phyloP scores from a whole-genome alignment of 2,329 filamentous ascomycete species.

The Exophiala viscosa region DNA sequence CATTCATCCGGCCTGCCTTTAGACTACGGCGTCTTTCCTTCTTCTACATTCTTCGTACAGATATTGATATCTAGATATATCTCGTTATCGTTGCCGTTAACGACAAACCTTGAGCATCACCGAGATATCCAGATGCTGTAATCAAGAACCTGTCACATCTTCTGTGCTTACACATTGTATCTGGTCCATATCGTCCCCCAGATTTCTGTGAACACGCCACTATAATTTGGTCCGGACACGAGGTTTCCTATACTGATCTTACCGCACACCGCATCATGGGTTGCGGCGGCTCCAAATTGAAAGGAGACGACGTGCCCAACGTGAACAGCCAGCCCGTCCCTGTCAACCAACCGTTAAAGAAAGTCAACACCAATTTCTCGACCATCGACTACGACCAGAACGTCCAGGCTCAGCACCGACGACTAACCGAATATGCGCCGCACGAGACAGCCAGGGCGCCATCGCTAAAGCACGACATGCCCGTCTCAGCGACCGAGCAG shows the following conservation, averaged over 20 bases:
- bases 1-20: too few species aligned
- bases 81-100: too few species aligned
- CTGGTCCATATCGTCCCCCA: neutral
- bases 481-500: neutral
- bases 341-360: slow-evolving; percentile 12
- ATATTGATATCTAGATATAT: too few species aligned
- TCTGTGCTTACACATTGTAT: too few species aligned
- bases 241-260: slow-evolving; percentile 10
- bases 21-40: too few species aligned
- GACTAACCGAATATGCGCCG: slow-evolving; percentile 27
- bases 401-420: slow-evolving; percentile 8
- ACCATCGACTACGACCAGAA: slow-evolving; percentile 24
- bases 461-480: neutral
- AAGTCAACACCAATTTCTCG: slow-evolving; percentile 26
- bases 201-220: neutral
- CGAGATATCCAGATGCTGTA: too few species aligned
- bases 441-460: slow-evolving; percentile 13
- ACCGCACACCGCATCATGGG: slow-evolving; percentile 18
- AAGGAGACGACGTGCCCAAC: slow-evolving; percentile 23
- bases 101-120: too few species aligned
- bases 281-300: slow-evolving; percentile 25
- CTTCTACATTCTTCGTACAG: too few species aligned
- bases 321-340: slow-evolving; percentile 11
- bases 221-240: neutral
- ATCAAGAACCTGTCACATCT: too few species aligned